Evolutionary conservation across 2,329 filamentous ascomycete species (phyloP), one percentile per base, ranked within the genome.

Genomic region (Stylonectria norvegica): DNA sequence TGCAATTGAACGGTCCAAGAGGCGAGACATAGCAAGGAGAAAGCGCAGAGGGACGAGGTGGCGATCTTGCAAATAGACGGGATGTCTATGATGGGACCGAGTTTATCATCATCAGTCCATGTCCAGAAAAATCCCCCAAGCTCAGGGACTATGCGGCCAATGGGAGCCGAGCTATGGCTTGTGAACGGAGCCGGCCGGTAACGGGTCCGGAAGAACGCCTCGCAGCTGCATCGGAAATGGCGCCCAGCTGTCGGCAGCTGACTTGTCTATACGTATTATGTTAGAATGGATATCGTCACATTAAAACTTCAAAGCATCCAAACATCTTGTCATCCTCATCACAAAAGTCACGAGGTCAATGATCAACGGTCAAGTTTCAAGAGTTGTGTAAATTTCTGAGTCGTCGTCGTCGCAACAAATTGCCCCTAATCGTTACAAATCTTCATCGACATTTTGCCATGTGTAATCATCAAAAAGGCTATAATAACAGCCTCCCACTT

Each of bases 41-140:
- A 32, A 14, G 30, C 7, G 14, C 10, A 6, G 30, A 32, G 30
- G n/a, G n/a, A 17, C 17, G 30, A 9, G 15, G 27, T 15, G 14
- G 27, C 27, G 14, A 30, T 6, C 9, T 15, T 8, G 14, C 6
- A 15, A 15, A 30, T 14, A 14, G 8, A 10, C 14, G 27, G 8
- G 27, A 30, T 9, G 27, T 8, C 27, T 8, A 32, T 32, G 34
- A 19, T 29, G 15, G 18, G 17, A 28, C 23, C 29, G 34, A 43
- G 28, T 43, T 43, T 42, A 42, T 50, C 37, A 46, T 19, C 12
- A 51, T 53, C 50, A 51, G 50, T 34, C 38, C 30, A 53, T 44
- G 20, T 43, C 37, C 43, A 33, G 40, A 46, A 45, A 46, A 46
- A 43, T 40, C 35, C 33, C 32, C 23, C 32, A 19, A 40, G 43